Evolutionary conservation across 805 yeast genomes (phyloP), one percentile per base, ranked within the genome.

Genomic region (Yamadazyma scolyti): DNA sequence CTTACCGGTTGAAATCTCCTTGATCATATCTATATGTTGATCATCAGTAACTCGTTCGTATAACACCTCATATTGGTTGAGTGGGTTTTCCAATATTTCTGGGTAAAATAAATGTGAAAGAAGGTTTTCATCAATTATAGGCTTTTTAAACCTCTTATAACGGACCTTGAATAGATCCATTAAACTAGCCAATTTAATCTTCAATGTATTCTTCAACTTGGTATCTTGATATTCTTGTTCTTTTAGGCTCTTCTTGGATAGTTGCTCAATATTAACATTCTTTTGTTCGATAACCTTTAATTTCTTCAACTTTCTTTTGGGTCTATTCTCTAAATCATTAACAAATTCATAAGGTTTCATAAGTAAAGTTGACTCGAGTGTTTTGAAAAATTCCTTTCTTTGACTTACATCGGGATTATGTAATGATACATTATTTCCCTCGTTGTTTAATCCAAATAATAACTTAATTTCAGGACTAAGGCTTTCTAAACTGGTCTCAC

Each of bases 121-220:
- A 9, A 71, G 65, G 11, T 71, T 62, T 40, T 88, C 96, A 35
- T 90, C 97, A 34, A 93, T 76, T 0, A 84, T 69, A 1, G 98
- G 97, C 48, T 89, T 93, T 47, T 80, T 82, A 65, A 93, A 93
- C 34, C 96, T 67, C 48, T 87, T 87, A 54, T 90, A 93, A 28
- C 97, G 70, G 36, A 67, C 77, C 52, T 89, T 88, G 65, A 90
- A 83, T 14, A 85, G 59, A 42, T 93, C 97, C 93, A 93, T 84
- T 23, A 93, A 61, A 1, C 85, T 89, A 5, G 95, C 80, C 18
- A 93, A 66, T 54, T 84, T 88, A 36, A 93, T 77, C 56, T 90
- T 93, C 35, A 93, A 61, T 10, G 84, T 69, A 53, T 90, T 90
- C 53, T 88, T 88, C 37, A 90, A 62, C 46, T 82, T 78, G 68